phyloP scores from a whole-genome alignment of 257 asterid genomes.

The Solanum neorickii region DNA sequence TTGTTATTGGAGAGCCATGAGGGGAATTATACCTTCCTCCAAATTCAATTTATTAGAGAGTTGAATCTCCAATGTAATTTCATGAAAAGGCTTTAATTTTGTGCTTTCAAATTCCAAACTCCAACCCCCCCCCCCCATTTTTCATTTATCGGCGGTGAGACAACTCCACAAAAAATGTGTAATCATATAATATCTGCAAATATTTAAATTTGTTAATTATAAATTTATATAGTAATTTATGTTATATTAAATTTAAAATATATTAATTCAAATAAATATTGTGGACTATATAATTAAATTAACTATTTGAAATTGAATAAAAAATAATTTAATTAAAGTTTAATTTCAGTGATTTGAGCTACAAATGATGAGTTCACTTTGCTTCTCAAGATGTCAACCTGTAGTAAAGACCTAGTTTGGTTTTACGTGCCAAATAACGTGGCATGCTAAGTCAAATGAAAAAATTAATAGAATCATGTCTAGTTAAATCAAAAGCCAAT shows the following conservation, averaged over 20 bases:
- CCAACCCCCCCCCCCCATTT: not conserved
- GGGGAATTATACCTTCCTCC: not conserved
- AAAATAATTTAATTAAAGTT: too few species aligned
- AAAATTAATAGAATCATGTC: not conserved
- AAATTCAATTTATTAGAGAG: not conserved
- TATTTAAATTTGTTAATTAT: too few species aligned
- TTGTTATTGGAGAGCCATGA: not conserved
- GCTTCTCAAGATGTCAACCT: not conserved
- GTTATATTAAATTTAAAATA: too few species aligned
- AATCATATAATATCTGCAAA: too few species aligned
- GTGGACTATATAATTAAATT: not conserved
- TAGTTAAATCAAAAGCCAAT: not conserved
- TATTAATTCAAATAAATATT: too few species aligned
- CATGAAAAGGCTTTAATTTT: not conserved
- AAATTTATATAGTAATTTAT: too few species aligned
- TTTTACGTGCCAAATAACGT: not conserved
- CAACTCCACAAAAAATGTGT: not conserved
- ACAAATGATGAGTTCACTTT: not conserved
- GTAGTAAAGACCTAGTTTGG: not conserved
- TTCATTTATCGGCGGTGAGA: not conserved
- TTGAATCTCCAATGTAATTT: not conserved
- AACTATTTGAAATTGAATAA: too few species aligned
- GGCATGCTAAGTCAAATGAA: not conserved
- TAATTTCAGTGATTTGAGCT: not conserved
- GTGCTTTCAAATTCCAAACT: not conserved